Evolutionary conservation across 164 flowering plant genomes (phyloP).

Genomic region (Vitis cinerea): DNA sequence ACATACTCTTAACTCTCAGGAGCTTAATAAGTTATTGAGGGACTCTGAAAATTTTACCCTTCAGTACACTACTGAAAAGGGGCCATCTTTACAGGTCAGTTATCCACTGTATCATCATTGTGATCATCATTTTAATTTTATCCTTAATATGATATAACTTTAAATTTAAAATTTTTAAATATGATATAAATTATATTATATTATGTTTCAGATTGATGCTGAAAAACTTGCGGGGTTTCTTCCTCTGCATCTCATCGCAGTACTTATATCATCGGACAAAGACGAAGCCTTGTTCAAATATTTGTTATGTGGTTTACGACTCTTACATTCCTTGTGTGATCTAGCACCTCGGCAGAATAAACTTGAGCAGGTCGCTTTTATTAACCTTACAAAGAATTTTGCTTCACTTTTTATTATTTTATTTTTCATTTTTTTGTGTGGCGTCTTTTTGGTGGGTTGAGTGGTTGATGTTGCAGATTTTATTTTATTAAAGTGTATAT

Average conservation of each 20-base stretch:
- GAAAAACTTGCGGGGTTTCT: constrained; percentile 72
- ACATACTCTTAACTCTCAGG: constrained; percentile 63
- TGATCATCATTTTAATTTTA: constrained; percentile 4
- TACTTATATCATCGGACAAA: constrained; percentile 50
- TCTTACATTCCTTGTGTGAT: constrained; percentile 75
- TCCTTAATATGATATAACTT: not conserved
- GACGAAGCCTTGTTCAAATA: constrained; percentile 58
- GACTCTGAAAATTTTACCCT: constrained; percentile 63
- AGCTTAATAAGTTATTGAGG: constrained; percentile 62
- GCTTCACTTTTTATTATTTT: not conserved
- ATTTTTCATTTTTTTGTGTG: not conserved
- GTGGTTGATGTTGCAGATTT: no score
- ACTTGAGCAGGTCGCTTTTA: constrained; percentile 78
- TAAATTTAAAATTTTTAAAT: not conserved
- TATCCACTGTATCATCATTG: not conserved
- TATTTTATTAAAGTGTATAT: no score
- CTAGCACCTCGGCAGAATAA: constrained; percentile 66
- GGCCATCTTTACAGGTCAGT: constrained; percentile 58
- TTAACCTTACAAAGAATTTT: not conserved
- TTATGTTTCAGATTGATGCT: constrained; percentile 67
- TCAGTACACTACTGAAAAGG: constrained; percentile 39
- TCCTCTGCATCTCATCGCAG: constrained; percentile 84
- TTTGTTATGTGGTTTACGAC: constrained; percentile 64
- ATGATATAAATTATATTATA: constrained; percentile 6
- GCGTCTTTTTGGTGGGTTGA: no score